phyloP scores from a whole-genome alignment of 2,329 filamentous ascomycete genomes.

The Tolypocladium pustulatum region DNA sequence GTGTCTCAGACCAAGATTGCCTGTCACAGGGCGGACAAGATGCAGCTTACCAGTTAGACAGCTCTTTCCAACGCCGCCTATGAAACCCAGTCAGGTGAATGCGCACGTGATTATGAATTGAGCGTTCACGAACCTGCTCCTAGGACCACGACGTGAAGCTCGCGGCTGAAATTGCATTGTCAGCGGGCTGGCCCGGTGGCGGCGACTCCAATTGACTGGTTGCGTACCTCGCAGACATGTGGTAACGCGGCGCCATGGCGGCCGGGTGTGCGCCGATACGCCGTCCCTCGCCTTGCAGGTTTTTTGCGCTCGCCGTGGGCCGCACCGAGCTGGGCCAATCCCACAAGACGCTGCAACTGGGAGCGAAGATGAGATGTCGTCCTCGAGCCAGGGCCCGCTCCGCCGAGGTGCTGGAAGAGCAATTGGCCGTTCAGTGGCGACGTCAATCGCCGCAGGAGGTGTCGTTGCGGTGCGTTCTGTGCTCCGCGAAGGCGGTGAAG shows the following conservation, averaged over 20 bases:
- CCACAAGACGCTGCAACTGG: background rate
- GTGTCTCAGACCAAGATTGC: background rate
- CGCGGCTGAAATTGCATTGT: constrained; percentile 39
- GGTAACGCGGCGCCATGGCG: constrained; percentile 7
- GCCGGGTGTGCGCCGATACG: background rate
- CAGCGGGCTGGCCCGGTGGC: background rate
- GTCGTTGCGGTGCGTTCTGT: background rate
- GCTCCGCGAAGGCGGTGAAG: background rate
- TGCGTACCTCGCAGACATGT: constrained; percentile 6
- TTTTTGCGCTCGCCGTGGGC: background rate
- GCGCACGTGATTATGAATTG: constrained; percentile 4
- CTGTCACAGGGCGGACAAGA: background rate
- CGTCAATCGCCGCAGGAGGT: background rate
- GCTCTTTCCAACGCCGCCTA: constrained; percentile 85
- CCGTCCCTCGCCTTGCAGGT: background rate
- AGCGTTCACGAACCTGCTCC: constrained; percentile 53
- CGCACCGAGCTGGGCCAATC: background rate
- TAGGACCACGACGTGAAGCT: constrained; percentile 75
- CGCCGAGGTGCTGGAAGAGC: background rate
- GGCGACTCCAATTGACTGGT: background rate
- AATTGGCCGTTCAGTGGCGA: background rate
- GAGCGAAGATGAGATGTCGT: background rate
- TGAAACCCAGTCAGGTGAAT: constrained; percentile 18
- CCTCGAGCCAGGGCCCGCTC: background rate
- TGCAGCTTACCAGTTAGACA: constrained; percentile 69